Evolutionary conservation across 2,329 filamentous ascomycete genomes (phyloP).

Genomic region (Cladosporium halotolerans): DNA sequence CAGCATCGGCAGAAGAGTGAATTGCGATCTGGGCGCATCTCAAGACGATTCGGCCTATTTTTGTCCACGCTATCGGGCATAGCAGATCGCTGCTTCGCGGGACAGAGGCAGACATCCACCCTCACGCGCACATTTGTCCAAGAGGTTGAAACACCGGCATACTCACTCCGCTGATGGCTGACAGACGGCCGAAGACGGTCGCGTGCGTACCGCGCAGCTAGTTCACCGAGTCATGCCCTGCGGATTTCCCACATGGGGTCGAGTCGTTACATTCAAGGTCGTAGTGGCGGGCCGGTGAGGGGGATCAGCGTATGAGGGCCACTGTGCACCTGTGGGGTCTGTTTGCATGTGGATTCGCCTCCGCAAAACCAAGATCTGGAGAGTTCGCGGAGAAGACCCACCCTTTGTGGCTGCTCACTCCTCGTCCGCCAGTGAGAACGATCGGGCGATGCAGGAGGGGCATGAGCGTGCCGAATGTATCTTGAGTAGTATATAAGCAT

Average conservation of each 20-base stretch:
- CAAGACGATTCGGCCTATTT: too few species aligned
- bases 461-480: not conserved
- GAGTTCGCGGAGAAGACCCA: slow-evolving; percentile 4
- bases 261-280: not conserved
- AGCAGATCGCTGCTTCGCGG: too few species aligned
- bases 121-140: too few species aligned
- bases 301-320: not conserved
- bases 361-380: not conserved
- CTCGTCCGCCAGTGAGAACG: not conserved
- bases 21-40: too few species aligned
- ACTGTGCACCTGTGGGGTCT: slow-evolving; percentile 3
- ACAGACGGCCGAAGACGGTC: too few species aligned
- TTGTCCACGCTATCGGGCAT: too few species aligned
- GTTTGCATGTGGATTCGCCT: not conserved
- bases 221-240: not conserved
- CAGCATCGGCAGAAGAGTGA: too few species aligned
- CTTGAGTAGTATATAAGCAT: not conserved
- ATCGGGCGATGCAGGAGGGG: not conserved
- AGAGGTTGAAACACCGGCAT: too few species aligned
- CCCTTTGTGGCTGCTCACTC: not conserved
- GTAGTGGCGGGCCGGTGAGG: not conserved
- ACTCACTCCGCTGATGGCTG: too few species aligned
- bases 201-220: too few species aligned
- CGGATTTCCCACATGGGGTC: not conserved
- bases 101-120: too few species aligned